Evolutionary conservation across 257 asterid species (phyloP), one percentile per base, ranked within the genome.

Genomic region (Prunella vulgaris): DNA sequence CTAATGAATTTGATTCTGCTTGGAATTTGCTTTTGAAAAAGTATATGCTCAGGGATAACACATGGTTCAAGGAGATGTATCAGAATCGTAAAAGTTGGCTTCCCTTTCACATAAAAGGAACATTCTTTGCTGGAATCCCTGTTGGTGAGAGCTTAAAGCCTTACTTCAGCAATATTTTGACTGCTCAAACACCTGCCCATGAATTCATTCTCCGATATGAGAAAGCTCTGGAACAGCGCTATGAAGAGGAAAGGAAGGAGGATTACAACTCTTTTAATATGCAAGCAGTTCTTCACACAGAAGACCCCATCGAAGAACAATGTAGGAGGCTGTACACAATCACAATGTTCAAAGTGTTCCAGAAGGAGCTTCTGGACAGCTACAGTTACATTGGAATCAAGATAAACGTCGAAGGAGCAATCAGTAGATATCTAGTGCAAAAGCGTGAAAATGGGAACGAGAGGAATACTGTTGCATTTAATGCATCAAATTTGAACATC

Each of bases 241-340:
- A 87, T 5, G 97, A 90, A 66, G 98, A 90, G 75, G 97, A 93
- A 76, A 84, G 86, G 54, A 85, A 80, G 78, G 98, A 93, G 76
- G 97, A 93, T 80, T 81, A 80, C 30, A 84, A 90, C 80, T 93
- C 98, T 0, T 88, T 83, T 49, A 93, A 90, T 65, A 60, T 85
- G 83, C 97, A 82, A 56, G 80, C 87, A 25, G 94, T 79, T 72
- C 33, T 90, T 72, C 98, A 88, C 82, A 85, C 97, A 7, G 89
- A 90, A 79, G 98, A 93, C 66, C 97, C 98, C 51, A 90, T 93
- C 14, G 98, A 93, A 81, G 98, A 90, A 57, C 98, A 93, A 48
- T 87, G 94, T 65, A 77, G 95, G 70, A 82, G 90, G 86, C 88
- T 90, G 5, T 93, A 93, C 88, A 88, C 98, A 3, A 61, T 81